Conservation (phyloP, 441 rosid species). For the Adansonia rubrostipa region DNA sequence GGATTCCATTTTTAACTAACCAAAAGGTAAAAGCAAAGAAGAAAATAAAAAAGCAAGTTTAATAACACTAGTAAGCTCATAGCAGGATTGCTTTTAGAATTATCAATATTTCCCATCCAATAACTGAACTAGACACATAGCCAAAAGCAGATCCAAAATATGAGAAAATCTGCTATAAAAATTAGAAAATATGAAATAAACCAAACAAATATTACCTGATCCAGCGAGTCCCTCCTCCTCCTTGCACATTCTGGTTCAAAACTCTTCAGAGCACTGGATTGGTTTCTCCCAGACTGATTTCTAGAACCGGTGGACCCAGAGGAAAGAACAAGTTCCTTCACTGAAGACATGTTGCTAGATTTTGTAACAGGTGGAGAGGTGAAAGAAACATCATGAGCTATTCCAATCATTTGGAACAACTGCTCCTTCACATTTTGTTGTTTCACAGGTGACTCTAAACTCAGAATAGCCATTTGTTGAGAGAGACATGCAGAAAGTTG, state of each 20-base stretch:
- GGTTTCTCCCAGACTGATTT: conserved; percentile 61
- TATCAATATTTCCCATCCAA: not conserved
- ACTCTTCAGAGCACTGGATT: conserved; percentile 59
- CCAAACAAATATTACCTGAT: conserved; percentile 52
- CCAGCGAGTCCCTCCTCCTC: conserved; percentile 91
- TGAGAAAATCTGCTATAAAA: not conserved
- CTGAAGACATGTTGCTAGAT: conserved; percentile 46
- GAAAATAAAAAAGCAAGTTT: not conserved
- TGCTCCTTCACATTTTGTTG: conserved; percentile 72
- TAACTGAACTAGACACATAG: not conserved
- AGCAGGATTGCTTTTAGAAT: not conserved
- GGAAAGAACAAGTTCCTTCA: conserved; percentile 51
- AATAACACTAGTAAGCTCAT: not conserved
- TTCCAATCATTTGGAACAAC: conserved; percentile 87
- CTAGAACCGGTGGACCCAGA: conserved; percentile 59
- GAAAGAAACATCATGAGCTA: conserved; percentile 77
- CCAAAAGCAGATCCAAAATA: conserved; percentile 9
- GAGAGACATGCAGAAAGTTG: conserved; percentile 87
- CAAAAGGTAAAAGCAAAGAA: not conserved
- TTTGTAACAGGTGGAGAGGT: conserved; percentile 69
- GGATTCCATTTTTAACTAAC: not conserved
- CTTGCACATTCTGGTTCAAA: conserved; percentile 80
- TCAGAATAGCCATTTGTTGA: conserved; percentile 78
- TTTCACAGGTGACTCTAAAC: conserved; percentile 68
- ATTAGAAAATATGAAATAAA: not conserved